Conservation (phyloP, 148 eudicot genomes). For the Nepenthes mirabilis region DNA sequence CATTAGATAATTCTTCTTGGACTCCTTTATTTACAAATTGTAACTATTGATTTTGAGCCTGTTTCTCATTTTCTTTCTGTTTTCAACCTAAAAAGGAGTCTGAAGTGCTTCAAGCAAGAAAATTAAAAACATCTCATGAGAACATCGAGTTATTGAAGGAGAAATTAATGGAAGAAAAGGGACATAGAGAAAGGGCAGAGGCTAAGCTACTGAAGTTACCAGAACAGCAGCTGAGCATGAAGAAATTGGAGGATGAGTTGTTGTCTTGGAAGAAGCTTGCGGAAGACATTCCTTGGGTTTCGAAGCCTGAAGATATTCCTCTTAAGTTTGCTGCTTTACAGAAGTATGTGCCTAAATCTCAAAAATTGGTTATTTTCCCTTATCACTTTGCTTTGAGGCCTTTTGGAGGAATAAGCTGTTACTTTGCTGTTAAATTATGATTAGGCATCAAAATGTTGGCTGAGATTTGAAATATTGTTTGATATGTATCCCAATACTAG, state of each 20-base stretch:
- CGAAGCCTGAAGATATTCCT: conserved; percentile 61
- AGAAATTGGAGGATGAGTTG: conserved; percentile 66
- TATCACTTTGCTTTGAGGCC: too few relatives aligned
- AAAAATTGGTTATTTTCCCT: too few relatives aligned
- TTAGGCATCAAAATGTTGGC: too few relatives aligned
- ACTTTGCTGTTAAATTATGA: too few relatives aligned
- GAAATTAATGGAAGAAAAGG: conserved; percentile 68
- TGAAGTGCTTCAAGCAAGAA: conserved; percentile 84
- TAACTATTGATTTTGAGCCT: not conserved
- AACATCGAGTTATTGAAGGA: conserved; percentile 69
- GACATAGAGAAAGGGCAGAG: conserved; percentile 69
- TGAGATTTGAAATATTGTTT: too few relatives aligned
- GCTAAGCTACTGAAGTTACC: conserved; percentile 51
- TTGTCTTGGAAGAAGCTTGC: conserved; percentile 57
- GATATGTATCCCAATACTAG: too few relatives aligned
- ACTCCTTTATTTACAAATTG: not conserved
- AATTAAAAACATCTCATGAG: conserved; percentile 62
- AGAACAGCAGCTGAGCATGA: conserved; percentile 41
- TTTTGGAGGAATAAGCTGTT: too few relatives aligned
- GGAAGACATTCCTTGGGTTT: conserved; percentile 68
- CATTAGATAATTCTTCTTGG: not conserved
- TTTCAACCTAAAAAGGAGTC: conserved; percentile 40
- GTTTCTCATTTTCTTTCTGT: not conserved
- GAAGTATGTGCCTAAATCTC: conserved; percentile 39
- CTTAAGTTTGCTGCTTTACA: conserved; percentile 69